phyloP scores from a whole-genome alignment of 768 basidiomycete genomes.

The Artomyces pyxidatus region DNA sequence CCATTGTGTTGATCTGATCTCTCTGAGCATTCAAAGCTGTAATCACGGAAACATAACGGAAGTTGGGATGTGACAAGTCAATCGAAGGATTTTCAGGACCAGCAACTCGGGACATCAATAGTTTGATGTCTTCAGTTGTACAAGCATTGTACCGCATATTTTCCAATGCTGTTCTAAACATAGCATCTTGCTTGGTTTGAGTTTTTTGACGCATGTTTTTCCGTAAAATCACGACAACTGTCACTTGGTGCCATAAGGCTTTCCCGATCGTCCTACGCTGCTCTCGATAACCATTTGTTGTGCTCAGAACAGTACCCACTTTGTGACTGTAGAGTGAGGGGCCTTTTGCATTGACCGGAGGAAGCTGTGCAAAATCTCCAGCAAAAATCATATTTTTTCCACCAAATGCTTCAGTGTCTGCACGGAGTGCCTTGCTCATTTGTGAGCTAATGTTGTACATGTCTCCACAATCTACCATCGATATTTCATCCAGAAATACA shows the following conservation, averaged over 20 bases:
- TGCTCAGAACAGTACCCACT: background rate
- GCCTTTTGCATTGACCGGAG: constrained; percentile 19
- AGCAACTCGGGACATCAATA: constrained; percentile 23
- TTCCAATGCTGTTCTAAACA: constrained; percentile 23
- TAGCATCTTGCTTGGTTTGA: constrained; percentile 18
- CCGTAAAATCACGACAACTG: constrained; percentile 14
- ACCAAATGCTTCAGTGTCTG: constrained; percentile 23
- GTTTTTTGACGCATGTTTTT: constrained; percentile 16
- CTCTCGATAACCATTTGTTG: background rate
- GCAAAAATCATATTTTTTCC: constrained; percentile 37
- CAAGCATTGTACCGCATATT: constrained; percentile 34
- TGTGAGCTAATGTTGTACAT: constrained; percentile 21
- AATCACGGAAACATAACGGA: constrained; percentile 31
- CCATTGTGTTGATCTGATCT: constrained; percentile 30
- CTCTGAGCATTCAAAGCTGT: constrained; percentile 28
- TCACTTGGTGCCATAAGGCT: constrained; percentile 15
- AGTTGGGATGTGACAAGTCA: constrained; percentile 15
- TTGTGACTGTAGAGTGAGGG: constrained; percentile 16
- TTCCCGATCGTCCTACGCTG: constrained; percentile 11
- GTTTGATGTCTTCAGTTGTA: constrained; percentile 28
- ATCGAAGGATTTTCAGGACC: constrained; percentile 5
- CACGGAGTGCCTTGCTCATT: constrained; percentile 16
- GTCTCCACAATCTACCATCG: constrained; percentile 29
- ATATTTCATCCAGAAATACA: constrained; percentile 36
- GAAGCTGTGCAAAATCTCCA: constrained; percentile 40